Conservation (phyloP, 352 stramenopile species). For the Phytophthora tubulina region DNA sequence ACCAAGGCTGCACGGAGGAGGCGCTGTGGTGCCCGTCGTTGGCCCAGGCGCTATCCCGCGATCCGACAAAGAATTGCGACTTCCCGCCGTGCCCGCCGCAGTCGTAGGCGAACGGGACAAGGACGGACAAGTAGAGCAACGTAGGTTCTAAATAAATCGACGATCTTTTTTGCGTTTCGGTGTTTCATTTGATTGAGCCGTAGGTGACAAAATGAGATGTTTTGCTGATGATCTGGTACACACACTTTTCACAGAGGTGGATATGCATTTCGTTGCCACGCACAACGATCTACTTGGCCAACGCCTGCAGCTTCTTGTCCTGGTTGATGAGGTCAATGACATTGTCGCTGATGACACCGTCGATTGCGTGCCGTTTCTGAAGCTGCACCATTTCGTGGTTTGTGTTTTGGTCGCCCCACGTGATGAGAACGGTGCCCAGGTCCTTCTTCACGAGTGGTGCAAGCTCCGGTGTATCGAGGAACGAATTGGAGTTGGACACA, state of each 20-base stretch:
- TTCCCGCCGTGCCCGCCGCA: conserved; percentile 35
- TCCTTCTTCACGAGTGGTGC: conserved; percentile 63
- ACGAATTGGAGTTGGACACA: conserved; percentile 78
- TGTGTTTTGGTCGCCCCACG: conserved; percentile 87
- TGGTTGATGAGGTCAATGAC: conserved; percentile 77
- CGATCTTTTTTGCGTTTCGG: conserved; percentile 12
- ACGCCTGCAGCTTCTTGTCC: conserved; percentile 48
- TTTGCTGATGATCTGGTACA: too few relatives aligned
- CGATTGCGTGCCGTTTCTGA: conserved; percentile 74
- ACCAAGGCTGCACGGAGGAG: conserved; percentile 51
- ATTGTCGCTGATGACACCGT: conserved; percentile 88
- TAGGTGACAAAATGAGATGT: background rate
- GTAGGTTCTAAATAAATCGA: conserved; percentile 14
- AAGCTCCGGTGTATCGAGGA: conserved; percentile 66
- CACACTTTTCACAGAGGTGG: background rate
- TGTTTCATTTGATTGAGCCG: background rate
- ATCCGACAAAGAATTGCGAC: conserved; percentile 46
- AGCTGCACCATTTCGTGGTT: conserved; percentile 72
- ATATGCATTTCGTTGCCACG: conserved; percentile 7
- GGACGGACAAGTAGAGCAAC: background rate
- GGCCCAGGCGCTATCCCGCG: conserved; percentile 26
- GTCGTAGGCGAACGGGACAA: background rate
- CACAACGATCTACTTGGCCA: conserved; percentile 15
- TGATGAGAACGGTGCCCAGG: conserved; percentile 55
- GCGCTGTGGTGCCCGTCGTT: conserved; percentile 39